Percentiles rank a stretch among this genome's conserved stretches.
These are phyloP conservation scores for Eremochloa ophiuroides DNA, from an alignment of 176 grass and related monocot species.

Conservation along the genomic window DNA sequence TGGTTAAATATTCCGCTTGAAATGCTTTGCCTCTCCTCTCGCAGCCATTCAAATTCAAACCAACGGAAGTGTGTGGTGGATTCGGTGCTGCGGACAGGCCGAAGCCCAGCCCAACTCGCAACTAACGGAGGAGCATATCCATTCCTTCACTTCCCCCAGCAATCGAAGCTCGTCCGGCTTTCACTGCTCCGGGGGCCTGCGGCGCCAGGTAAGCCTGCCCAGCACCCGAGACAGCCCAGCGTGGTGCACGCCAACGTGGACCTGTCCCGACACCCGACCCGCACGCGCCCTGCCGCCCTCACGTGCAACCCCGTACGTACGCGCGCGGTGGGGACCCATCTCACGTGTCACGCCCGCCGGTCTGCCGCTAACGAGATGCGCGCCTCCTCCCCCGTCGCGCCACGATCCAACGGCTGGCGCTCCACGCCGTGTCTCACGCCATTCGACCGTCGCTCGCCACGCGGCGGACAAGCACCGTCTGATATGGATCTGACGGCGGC, in stretches of 20 bases:
- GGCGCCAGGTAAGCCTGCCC: not conserved
- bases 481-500: slow-evolving; percentile 24
- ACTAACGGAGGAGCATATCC: not conserved
- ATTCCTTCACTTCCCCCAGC: not conserved
- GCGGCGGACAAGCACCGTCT: not conserved
- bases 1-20: not conserved
- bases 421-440: not conserved
- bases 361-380: not conserved
- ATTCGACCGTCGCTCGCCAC: not conserved
- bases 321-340: not conserved
- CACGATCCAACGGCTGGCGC: not conserved
- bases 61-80: not conserved
- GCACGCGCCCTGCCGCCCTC: slow-evolving; percentile 26
- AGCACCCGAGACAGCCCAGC: slow-evolving; percentile 13
- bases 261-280: not conserved
- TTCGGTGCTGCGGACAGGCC: not conserved
- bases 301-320: slow-evolving; percentile 25
- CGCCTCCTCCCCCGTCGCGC: not conserved
- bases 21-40: not conserved
- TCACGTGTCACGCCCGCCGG: slow-evolving; percentile 15
- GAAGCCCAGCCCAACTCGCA: not conserved
- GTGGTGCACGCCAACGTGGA: slow-evolving; percentile 18
- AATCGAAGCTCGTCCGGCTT: not conserved
- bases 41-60: not conserved
- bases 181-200: not conserved